Evolutionary conservation across 768 basidiomycete species (phyloP), one percentile per base, ranked within the genome.

Genomic region (Boletus reticulatus): DNA sequence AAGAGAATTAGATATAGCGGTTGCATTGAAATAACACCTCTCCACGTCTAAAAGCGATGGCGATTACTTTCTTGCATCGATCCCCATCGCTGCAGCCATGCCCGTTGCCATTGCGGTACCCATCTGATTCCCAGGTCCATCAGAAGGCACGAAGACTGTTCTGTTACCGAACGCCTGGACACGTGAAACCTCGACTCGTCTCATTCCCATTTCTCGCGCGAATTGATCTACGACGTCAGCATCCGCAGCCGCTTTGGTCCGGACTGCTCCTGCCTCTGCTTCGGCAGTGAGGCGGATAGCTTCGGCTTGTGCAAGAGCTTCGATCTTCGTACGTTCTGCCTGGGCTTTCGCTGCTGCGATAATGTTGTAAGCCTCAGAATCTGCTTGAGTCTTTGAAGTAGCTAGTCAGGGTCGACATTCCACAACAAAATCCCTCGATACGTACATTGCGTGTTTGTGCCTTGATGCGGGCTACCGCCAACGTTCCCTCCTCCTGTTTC

Each of bases 401-500:
- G 19, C 6, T n/a, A n/a, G 50, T 70, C 9, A 70, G 48, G 11
- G 8, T 20, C 24, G 8, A 47, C 32, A 6, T 44, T 39, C 44
- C 14, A 19, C 36, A 32, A 20, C 3, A 29, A 44, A 36, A 37
- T 3, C 4, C 20, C 8, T 24, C 1, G 4, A 13, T 17, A 68
- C 75, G 45, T 58, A 81, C 80, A 53, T 79, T 79, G 43, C 77
- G 81, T 6, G 82, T 58, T 67, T 88, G 79, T 2, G 87, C 88
- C 64, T 85, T 88, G 74, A 92, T 89, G 43, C 80, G 82, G 17
- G 89, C 85, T 12, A 92, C 91, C 11, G 85, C 75, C 47, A 92
- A 78, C 16, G 85, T 78, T 61, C 90, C 91, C 70, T 93, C 84
- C 68, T 92, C 88, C 62, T 89, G 86, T 72, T 92, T 92, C 64